Conservation (phyloP, 2,329 filamentous ascomycete genomes). For the Juglanconis sp. region DNA sequence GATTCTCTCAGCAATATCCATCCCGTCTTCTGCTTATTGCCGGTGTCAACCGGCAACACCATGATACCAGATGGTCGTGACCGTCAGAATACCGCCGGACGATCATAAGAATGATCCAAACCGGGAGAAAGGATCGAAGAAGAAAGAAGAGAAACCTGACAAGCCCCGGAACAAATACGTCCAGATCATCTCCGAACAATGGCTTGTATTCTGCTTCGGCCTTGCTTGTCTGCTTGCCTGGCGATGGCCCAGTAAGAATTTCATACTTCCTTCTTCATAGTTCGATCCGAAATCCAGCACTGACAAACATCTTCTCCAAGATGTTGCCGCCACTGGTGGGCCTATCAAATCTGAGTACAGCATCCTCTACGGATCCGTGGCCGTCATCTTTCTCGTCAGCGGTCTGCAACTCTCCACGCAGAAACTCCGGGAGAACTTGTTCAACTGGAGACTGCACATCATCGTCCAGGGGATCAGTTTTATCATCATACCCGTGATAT, state of each 20-base stretch:
- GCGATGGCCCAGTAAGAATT: constrained; percentile 38
- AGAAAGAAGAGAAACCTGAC: neutral
- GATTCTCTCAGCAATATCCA: neutral
- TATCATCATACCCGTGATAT: constrained; percentile 60
- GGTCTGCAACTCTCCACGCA: constrained; percentile 64
- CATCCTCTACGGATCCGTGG: constrained; percentile 67
- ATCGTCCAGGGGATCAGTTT: constrained; percentile 67
- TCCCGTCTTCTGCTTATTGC: neutral
- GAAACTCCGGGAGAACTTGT: constrained; percentile 58
- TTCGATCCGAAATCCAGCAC: constrained; percentile 11
- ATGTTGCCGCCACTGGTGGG: constrained; percentile 46
- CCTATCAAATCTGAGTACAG: constrained; percentile 52
- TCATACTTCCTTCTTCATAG: no score
- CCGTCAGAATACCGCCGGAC: neutral
- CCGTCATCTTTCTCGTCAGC: constrained; percentile 68
- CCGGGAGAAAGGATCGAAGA: neutral
- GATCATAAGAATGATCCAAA: neutral
- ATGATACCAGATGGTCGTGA: constrained; percentile 13
- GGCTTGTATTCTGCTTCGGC: constrained; percentile 62
- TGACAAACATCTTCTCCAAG: constrained; percentile 23
- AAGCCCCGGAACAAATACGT: constrained; percentile 5
- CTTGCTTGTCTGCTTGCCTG: constrained; percentile 47
- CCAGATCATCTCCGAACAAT: constrained; percentile 51
- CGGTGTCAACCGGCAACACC: constrained; percentile 4
- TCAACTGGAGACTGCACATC: constrained; percentile 65